These are phyloP conservation scores for Bruguiera parviflora DNA, from an alignment of 345 rosid species.

Conservation along the genomic window DNA sequence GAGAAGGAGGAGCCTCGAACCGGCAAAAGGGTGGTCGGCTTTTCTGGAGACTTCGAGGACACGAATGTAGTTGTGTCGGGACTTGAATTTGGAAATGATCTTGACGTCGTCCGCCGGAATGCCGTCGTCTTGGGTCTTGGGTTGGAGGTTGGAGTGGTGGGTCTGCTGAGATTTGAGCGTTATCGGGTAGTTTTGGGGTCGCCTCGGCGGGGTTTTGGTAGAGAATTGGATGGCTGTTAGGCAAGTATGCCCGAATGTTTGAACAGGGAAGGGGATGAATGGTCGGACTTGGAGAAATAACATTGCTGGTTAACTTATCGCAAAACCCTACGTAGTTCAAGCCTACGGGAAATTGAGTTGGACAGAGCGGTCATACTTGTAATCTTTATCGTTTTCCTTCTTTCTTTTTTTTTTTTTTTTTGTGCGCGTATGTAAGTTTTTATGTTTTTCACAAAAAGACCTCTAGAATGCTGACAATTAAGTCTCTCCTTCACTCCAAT, in stretches of 20 bases:
- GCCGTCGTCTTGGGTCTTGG: constrained; percentile 44
- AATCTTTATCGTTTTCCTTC: rapidly evolving
- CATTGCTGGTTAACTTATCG: background rate
- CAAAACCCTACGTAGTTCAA: no score
- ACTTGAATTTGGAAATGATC: constrained; percentile 64
- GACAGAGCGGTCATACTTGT: no score
- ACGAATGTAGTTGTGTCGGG: constrained; percentile 75
- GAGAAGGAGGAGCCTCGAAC: constrained; percentile 71
- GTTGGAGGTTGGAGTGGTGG: background rate
- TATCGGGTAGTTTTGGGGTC: constrained; percentile 14
- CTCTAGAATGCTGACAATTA: no score
- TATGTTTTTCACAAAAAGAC: no score
- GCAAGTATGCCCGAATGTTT: constrained; percentile 15
- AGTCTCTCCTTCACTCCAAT: no score
- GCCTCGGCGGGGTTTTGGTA: constrained; percentile 14
- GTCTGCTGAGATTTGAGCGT: constrained; percentile 15
- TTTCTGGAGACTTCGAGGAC: constrained; percentile 68
- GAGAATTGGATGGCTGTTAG: constrained; percentile 12
- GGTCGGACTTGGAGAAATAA: constrained; percentile 27
- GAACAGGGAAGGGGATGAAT: constrained; percentile 15
- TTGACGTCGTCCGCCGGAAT: constrained; percentile 66
- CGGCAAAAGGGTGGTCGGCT: constrained; percentile 68
- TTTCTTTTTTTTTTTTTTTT: rapidly evolving
- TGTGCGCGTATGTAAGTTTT: no score
- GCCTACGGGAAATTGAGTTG: no score